phyloP scores from a whole-genome alignment of 1,139 yeast genomes.

The Saccharomyces uvarum region DNA sequence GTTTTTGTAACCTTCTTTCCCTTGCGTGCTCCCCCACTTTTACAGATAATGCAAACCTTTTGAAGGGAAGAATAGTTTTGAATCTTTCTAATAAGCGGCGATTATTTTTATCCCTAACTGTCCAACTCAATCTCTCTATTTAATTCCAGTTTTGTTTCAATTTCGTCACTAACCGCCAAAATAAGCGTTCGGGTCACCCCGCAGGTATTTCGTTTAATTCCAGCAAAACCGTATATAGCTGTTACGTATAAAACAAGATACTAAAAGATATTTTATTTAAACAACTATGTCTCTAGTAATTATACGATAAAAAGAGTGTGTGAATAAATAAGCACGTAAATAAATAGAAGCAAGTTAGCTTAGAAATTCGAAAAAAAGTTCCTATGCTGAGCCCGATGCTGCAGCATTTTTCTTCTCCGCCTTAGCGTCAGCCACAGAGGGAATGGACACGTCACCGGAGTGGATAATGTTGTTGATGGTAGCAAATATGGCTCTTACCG shows the following conservation, averaged over 20 bases:
- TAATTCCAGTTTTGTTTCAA: neutral
- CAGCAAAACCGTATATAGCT: neutral
- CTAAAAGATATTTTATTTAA: neutral
- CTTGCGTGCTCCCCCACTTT: neutral
- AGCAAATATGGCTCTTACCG: constrained; percentile 71
- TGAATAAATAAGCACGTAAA: neutral
- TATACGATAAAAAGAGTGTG: neutral
- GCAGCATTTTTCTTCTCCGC: constrained; percentile 7
- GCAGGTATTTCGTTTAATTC: neutral
- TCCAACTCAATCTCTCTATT: neutral
- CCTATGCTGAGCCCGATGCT: constrained; percentile 4
- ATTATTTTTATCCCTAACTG: neutral
- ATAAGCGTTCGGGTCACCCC: neutral
- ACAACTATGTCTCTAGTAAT: neutral
- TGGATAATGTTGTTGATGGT: constrained; percentile 48
- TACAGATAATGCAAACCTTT: neutral
- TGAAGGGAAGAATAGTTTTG: neutral
- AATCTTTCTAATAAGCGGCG: neutral
- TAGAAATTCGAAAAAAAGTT: neutral
- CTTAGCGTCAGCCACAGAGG: constrained; percentile 12
- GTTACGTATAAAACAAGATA: neutral
- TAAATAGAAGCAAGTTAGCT: neutral
- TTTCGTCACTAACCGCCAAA: constrained; percentile 1
- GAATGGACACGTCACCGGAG: constrained; percentile 28
- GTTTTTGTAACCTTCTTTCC: neutral